Evolutionary conservation across 164 flowering plant species (phyloP), one percentile per base, ranked within the genome.

Genomic region (Nymphaea colorata): DNA sequence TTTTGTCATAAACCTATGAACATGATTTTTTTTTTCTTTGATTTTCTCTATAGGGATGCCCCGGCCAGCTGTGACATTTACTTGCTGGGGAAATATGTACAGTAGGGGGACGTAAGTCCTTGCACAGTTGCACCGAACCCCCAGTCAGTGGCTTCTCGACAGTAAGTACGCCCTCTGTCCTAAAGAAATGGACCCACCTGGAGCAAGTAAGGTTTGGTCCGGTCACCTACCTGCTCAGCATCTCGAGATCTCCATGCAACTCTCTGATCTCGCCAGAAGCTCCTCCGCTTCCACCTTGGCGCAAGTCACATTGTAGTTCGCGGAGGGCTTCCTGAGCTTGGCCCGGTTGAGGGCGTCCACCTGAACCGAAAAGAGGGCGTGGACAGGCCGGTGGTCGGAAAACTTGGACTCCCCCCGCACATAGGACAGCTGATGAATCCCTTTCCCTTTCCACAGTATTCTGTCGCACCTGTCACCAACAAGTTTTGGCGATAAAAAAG

Each of bases 371-470:
- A 91, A 91, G 5, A 89, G 72, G 8, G 96, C 80, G 71, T 71
- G 78, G 16, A 91, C 97, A 0, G 97, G 95, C 61, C 95, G 77
- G 80, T 91, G 97, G 67, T 91, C 97, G 2, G 97, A 91, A 79
- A 91, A 89, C 70, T 65, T 85, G 2, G 83, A 86, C 68, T 89
- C 97, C 0, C 88, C 89, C 73, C 96, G 82, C 25, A 44, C 70
- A 47, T 91, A 91, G 72, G 73, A 72, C 73, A 84, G 77, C 75
- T 91, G 97, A 69, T 87, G 84, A 47, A 91, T 61, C 8, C 92
- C 97, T 64, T 82, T 83, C 0, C 97, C 97, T 68, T 72, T 86
- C 97, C 97, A 91, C 70, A 91, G 73, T 57, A 91, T 91, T 18
- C 97, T 47, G 70, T 91, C 97, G 67, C 97, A 91, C 97, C 97